Conservation (phyloP, 495 filamentous ascomycete species). For the Penicillium bialowiezense region DNA sequence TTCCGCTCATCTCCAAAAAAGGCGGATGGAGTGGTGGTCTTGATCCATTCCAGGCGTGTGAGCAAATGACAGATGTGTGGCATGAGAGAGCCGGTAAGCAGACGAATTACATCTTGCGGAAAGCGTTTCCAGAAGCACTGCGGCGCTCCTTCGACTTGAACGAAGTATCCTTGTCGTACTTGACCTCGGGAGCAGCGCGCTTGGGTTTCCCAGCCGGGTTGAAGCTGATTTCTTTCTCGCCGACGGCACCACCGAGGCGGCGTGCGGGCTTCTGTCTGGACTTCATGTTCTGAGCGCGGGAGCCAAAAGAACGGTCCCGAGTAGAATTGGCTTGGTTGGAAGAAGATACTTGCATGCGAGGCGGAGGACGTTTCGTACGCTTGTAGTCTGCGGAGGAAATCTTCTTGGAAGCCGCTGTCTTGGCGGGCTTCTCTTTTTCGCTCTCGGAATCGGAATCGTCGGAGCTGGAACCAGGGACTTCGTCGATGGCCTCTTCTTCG, state of each 20-base stretch:
- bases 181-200: constrained; percentile 27
- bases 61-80: not conserved
- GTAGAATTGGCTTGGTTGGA: constrained; percentile 41
- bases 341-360: constrained; percentile 57
- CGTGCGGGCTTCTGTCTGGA: constrained; percentile 44
- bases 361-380: constrained; percentile 50
- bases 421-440: constrained; percentile 27
- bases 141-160: constrained; percentile 45
- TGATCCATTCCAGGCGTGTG: no score
- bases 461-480: constrained; percentile 41
- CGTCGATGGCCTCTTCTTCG: constrained; percentile 60
- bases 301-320: constrained; percentile 66
- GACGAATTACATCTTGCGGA: constrained; percentile 46
- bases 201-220: constrained; percentile 61
- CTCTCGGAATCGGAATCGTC: constrained; percentile 43
- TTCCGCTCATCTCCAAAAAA: no score
- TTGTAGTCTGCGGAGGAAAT: constrained; percentile 57
- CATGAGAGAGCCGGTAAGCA: not conserved
- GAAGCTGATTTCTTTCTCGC: constrained; percentile 86
- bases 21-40: no score
- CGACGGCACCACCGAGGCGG: constrained; percentile 56
- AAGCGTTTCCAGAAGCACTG: constrained; percentile 52
- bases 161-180: constrained; percentile 24
- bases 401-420: constrained; percentile 46
- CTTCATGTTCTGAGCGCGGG: constrained; percentile 56